Evolutionary conservation across 805 yeast species (phyloP), one percentile per base, ranked within the genome.

Genomic region (Yarrowia osloensis): DNA sequence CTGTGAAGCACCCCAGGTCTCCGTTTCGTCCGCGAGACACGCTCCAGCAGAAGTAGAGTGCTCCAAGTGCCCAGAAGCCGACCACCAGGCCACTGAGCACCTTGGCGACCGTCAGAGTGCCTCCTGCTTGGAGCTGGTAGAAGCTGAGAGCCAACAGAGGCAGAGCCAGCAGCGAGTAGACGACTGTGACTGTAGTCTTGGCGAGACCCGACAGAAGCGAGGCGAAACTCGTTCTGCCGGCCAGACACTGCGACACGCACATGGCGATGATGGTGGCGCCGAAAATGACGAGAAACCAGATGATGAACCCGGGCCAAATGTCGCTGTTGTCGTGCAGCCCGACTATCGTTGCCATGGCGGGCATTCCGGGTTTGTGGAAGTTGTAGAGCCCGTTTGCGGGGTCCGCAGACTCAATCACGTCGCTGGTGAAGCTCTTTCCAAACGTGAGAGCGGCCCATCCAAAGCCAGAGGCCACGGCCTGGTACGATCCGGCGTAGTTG

Each of bases 401-500:
- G 42, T 66, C 62, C 15, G 67, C 47, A 24, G 62, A 21, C 21
- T 59, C 31, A 68, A 57, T 28, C 59, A 69, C 15, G 33, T 31
- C 26, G 55, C 74, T 54, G 21, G 67, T 69, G 65, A 70, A 66
- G 69, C 66, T 69, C 61, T 66, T 68, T 26, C 71, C 71, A 63
- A 77, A 76, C 67, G 86, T 74, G n/a, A 88, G 75, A 0, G 86
- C 83, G 47, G 83, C 77, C 91, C 91, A 87, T 19, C 84, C 75
- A 21, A 84, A 71, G 17, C 80, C 76, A 2, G 85, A 78, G 55
- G 86, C 74, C 15, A 84, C 73, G 0, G 88, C 88, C 69, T 82
- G 88, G 68, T 81, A 84, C 71, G 84, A 86, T 0, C 88, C 90
- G 0, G 92, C 91, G 70, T 84, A 88, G 28, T 79, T 76, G 21